Conservation (phyloP, 164 flowering plant species). For the Kalanchoe fedtschenkoi region DNA sequence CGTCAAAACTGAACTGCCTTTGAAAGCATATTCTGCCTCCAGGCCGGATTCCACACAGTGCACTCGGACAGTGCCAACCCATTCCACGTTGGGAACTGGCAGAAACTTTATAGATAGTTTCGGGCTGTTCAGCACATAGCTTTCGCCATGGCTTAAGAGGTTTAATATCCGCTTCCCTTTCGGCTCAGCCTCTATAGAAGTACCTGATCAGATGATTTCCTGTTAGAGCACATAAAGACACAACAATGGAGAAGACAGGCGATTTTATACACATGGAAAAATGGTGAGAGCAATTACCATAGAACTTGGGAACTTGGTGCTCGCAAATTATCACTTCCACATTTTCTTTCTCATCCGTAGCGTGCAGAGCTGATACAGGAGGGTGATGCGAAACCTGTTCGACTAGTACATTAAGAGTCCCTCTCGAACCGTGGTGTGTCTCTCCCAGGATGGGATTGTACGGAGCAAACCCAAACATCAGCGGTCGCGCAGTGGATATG, state of each 20-base stretch:
- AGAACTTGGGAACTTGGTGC: conserved; percentile 42
- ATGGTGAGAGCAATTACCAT: conserved; percentile 30
- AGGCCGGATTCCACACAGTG: conserved; percentile 58
- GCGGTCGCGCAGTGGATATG: conserved; percentile 55
- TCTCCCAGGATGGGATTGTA: conserved; percentile 86
- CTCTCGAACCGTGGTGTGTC: conserved; percentile 82
- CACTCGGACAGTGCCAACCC: conserved; percentile 57
- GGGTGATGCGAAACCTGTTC: conserved; percentile 99
- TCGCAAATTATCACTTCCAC: conserved; percentile 70
- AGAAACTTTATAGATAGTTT: conserved; percentile 54
- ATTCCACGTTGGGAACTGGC: conserved; percentile 51
- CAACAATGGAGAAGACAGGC: too few relatives aligned
- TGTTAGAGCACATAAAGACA: not conserved
- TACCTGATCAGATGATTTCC: conserved; percentile 25
- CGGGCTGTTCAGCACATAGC: conserved; percentile 60
- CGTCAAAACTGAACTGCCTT: conserved; percentile 32
- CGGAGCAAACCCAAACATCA: conserved; percentile 63
- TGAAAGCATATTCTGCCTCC: conserved; percentile 46
- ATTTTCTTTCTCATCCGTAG: conserved; percentile 57
- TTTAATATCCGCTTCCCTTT: conserved; percentile 51
- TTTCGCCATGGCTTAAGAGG: conserved; percentile 47
- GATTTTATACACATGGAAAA: not conserved
- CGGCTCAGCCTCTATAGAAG: conserved; percentile 54
- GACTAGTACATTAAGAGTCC: conserved; percentile 55
- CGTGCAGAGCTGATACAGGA: conserved; percentile 80